Evolutionary conservation across 306 rosid species (phyloP), one percentile per base, ranked within the genome.

Genomic region (Canavalia gladiata): DNA sequence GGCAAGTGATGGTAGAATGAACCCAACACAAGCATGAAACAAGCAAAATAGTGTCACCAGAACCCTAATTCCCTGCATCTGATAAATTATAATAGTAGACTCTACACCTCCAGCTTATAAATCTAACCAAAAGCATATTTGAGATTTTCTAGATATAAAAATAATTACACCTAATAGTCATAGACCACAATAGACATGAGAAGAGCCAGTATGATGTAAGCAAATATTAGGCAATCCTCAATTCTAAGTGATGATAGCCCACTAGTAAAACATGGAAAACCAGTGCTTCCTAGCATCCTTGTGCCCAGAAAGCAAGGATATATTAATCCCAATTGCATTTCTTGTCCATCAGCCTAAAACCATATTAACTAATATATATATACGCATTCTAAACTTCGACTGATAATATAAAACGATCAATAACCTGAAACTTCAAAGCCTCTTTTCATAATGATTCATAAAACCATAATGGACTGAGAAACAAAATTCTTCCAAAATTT

Each of bases 271-370:
- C 96, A 91, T 2, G 98, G 97, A 84, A 91, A 93, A 62, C 79
- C 11, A 33, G 94, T 88, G 93, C 98, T 93, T 84, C 99, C 99
- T 29, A 95, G 85, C 96, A 95, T 95, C 89, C 93, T 90, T 35
- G 98, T 86, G 77, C 93, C 97, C 86, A 93, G 49, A 75, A 95
- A 83, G 83, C 93, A 93, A 57, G 96, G 90, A 87, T 88, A 95
- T 79, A 93, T 85, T 85, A 93, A 85, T 74, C 97, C 98, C 33
- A 95, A 75, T 81, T 89, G 90, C 89, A 91, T 93, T 87, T 92
- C 98, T 80, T 97, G 90, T 49, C 99, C 99, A 46, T 95, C 99
- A 83, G 97, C 99, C 98, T 95, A 85, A 74, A 82, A 68, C 62
- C 83, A 88, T 2, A 84, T 31, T 62, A 49, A 65, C 77, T 74